These are phyloP conservation scores for Collybia sordida DNA, from an alignment of 768 basidiomycete genomes.

Conservation along the genomic window DNA sequence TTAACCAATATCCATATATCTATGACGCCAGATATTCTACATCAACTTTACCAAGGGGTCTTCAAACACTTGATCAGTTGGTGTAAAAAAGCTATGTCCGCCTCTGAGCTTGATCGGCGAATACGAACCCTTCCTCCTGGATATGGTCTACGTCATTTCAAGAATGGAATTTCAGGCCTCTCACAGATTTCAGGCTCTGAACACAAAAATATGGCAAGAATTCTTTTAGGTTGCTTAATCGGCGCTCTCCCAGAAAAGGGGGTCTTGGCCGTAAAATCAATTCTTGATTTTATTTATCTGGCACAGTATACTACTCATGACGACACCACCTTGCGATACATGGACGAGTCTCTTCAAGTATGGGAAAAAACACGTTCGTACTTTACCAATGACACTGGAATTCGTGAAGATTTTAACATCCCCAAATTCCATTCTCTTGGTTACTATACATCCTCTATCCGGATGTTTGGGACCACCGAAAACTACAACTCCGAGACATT, in stretches of 20 bases:
- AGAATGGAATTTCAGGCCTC: slow-evolving; percentile 35
- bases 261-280: slow-evolving; percentile 16
- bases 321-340: slow-evolving; percentile 16
- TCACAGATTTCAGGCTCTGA: slow-evolving; percentile 45
- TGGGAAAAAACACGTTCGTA: slow-evolving; percentile 34
- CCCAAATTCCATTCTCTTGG: slow-evolving; percentile 32
- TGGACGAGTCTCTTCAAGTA: slow-evolving; percentile 18
- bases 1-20: neutral
- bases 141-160: slow-evolving; percentile 33
- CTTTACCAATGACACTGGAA: slow-evolving; percentile 22
- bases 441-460: slow-evolving; percentile 30
- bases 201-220: slow-evolving; percentile 35
- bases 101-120: neutral
- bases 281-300: slow-evolving; percentile 36
- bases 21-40: neutral
- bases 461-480: slow-evolving; percentile 21
- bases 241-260: slow-evolving; percentile 19
- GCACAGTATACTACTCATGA: slow-evolving; percentile 27
- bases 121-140: neutral
- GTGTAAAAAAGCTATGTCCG: neutral
- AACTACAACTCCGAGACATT: slow-evolving; percentile 32
- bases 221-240: slow-evolving; percentile 28
- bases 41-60: slow-evolving; percentile 22
- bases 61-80: slow-evolving; percentile 11
- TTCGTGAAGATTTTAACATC: slow-evolving; percentile 31